Conservation (phyloP, 1,284 basidiomycete species). For the Ustilago lituana region DNA sequence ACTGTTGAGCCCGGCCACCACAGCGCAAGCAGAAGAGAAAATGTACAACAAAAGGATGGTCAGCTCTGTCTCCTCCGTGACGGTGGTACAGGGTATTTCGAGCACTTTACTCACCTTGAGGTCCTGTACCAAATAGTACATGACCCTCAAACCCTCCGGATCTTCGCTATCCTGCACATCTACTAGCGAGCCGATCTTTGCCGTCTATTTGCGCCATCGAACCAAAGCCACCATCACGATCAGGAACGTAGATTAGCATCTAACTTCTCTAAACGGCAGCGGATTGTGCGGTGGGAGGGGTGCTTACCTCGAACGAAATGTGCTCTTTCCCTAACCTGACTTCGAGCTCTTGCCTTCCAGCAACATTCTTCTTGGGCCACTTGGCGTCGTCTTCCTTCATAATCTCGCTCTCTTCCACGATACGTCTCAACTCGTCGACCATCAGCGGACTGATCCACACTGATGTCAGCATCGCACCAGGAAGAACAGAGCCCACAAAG, state of each 20-base stretch:
- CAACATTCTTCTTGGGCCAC: constrained; percentile 99
- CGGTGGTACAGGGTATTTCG: too few species aligned
- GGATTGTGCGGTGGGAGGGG: background rate
- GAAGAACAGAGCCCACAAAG: too few species aligned
- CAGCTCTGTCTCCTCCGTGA: too few species aligned
- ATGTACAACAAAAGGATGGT: background rate
- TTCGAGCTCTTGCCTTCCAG: constrained; percentile 96
- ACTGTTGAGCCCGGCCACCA: constrained; percentile 71
- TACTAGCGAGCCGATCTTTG: constrained; percentile 94
- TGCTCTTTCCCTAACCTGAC: constrained; percentile 93
- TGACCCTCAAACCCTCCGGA: constrained; percentile 95
- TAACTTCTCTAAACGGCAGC: too few species aligned
- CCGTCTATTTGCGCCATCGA: constrained; percentile 78
- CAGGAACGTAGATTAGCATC: too few species aligned
- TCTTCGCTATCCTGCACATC: constrained; percentile 98
- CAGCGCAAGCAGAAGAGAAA: too few species aligned
- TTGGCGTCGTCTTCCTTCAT: constrained; percentile 96
- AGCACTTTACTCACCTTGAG: constrained; percentile 84
- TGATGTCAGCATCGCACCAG: too few species aligned
- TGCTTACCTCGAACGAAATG: constrained; percentile 91
- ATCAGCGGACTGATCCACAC: constrained; percentile 94
- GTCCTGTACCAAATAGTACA: constrained; percentile 98
- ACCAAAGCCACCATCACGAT: too few species aligned
- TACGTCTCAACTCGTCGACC: constrained; percentile 89
- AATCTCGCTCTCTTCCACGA: constrained; percentile 94